A percentile compares a stretch with the other conserved stretches of the same genome.
Evolutionary conservation across 2,329 filamentous ascomycete genomes (phyloP).

Genomic region (Sporothrix curviconia): DNA sequence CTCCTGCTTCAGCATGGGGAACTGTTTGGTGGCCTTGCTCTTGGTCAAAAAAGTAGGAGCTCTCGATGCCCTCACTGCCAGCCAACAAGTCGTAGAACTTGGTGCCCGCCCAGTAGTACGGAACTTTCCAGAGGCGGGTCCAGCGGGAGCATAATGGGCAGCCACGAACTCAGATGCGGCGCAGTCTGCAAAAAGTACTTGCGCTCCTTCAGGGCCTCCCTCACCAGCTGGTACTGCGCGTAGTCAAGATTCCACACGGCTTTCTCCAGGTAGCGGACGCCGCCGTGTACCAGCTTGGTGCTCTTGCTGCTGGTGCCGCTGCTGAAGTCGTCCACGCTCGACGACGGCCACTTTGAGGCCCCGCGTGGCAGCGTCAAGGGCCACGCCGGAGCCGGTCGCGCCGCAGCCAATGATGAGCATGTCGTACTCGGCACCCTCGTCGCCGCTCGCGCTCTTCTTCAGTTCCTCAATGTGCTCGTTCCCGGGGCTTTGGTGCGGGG

Average conservation of each 20-base stretch:
- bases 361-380: slow-evolving; percentile 71
- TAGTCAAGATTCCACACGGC: slow-evolving; percentile 81
- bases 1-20: slow-evolving; percentile 70
- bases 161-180: slow-evolving; percentile 71
- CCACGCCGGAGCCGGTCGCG: slow-evolving; percentile 73
- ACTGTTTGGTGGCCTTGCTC: slow-evolving; percentile 69
- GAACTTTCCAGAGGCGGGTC: slow-evolving; percentile 78
- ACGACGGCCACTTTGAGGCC: slow-evolving; percentile 74
- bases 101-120: slow-evolving; percentile 63
- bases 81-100: slow-evolving; percentile 78
- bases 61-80: slow-evolving; percentile 75
- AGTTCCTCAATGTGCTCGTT: slow-evolving; percentile 60
- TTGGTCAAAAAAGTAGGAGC: slow-evolving; percentile 74
- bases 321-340: slow-evolving; percentile 75
- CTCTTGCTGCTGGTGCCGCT: slow-evolving; percentile 79
- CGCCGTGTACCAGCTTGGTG: slow-evolving; percentile 82
- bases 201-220: slow-evolving; percentile 73
- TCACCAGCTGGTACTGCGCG: slow-evolving; percentile 72
- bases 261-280: slow-evolving; percentile 79
- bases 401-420: slow-evolving; percentile 72
- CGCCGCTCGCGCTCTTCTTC: slow-evolving; percentile 31
- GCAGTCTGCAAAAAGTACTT: slow-evolving; percentile 78
- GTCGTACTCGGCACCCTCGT: slow-evolving; percentile 57
- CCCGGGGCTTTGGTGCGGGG: slow-evolving; percentile 54
- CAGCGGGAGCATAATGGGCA: slow-evolving; percentile 77